Conservation (phyloP, 345 rosid species). For the Bruguiera gymnorhiza region DNA sequence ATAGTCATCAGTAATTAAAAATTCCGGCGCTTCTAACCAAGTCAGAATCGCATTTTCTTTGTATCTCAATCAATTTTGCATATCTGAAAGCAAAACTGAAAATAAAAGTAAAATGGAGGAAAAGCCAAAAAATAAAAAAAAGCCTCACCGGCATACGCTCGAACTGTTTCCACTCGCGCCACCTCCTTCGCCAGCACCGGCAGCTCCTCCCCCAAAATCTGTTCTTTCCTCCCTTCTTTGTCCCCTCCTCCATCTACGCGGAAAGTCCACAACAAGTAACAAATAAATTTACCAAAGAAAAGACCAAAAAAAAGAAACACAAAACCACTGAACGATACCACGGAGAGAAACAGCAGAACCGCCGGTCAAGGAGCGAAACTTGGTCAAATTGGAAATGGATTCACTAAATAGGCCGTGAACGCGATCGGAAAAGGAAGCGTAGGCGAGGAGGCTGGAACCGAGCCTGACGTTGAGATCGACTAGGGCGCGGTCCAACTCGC, state of each 20-base stretch:
- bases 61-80: too few species aligned
- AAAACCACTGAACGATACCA: constrained; percentile 31
- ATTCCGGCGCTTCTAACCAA: too few species aligned
- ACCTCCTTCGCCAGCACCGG: constrained; percentile 85
- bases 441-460: constrained; percentile 44
- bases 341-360: constrained; percentile 30
- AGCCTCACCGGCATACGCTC: constrained; percentile 73
- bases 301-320: neutral
- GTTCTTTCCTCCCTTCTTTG: constrained; percentile 23
- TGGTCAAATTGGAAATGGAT: constrained; percentile 43
- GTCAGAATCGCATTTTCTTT: too few species aligned
- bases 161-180: constrained; percentile 75
- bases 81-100: neutral
- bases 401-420: constrained; percentile 33
- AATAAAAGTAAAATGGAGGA: neutral
- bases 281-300: neutral
- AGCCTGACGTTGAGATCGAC: constrained; percentile 52
- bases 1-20: too few species aligned
- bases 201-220: constrained; percentile 65
- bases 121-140: neutral
- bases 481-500: constrained; percentile 53
- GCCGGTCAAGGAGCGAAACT: constrained; percentile 48
- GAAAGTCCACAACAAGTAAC: neutral
- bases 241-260: constrained; percentile 41
- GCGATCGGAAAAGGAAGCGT: constrained; percentile 68